These are phyloP conservation scores for Triticum turgidum DNA, from an alignment of 176 grass and related monocot species.

Conservation along the genomic window DNA sequence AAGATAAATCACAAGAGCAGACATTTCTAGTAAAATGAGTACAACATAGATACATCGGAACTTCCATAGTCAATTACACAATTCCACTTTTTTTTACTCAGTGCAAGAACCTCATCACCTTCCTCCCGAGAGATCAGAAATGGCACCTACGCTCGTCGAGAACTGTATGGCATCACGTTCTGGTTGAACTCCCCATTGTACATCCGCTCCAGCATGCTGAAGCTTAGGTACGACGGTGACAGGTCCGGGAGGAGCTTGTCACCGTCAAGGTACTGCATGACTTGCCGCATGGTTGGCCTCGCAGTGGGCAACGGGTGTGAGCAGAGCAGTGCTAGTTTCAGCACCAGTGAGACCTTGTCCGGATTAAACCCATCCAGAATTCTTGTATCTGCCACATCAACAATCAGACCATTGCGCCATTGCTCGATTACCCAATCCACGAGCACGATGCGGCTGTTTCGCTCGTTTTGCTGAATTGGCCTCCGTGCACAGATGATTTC, in stretches of 20 bases:
- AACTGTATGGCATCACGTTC: neutral
- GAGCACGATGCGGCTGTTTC: neutral
- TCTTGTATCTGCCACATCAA: constrained; percentile 3
- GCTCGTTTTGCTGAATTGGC: constrained; percentile 32
- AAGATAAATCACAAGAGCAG: no score
- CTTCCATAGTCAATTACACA: no score
- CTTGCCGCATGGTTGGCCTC: constrained; percentile 49
- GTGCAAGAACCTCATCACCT: constrained; percentile 22
- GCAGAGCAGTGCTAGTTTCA: constrained; percentile 43
- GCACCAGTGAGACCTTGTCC: constrained; percentile 28
- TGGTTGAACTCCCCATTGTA: neutral
- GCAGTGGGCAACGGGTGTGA: constrained; percentile 34
- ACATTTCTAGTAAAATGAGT: no score
- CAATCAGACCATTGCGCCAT: neutral
- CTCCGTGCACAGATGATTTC: constrained; percentile 32
- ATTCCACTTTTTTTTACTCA: neutral
- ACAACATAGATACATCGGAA: no score
- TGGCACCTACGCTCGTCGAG: neutral
- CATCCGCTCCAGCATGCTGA: constrained; percentile 13
- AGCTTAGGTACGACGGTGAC: constrained; percentile 17
- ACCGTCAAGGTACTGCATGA: constrained; percentile 45
- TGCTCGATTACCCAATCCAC: constrained; percentile 26
- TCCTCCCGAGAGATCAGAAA: constrained; percentile 29
- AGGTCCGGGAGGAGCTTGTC: constrained; percentile 26
- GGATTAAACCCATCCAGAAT: neutral